Conservation (phyloP, 78 protist genomes). For the Cyanophora paradoxa region DNA sequence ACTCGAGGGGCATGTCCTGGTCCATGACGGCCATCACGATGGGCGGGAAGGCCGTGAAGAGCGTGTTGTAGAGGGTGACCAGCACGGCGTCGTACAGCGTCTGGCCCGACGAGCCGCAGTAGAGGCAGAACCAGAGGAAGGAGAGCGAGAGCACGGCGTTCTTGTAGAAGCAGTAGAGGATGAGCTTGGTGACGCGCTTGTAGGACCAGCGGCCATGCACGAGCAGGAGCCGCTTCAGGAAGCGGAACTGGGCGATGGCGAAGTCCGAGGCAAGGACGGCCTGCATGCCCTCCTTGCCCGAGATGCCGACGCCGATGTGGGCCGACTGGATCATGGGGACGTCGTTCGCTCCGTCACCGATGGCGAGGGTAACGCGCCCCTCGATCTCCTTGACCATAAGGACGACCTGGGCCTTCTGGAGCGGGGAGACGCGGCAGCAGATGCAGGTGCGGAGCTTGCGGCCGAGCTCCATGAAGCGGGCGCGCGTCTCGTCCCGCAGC, state of each 20-base stretch:
- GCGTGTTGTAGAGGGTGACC: constrained; percentile 25
- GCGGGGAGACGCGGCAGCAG: constrained; percentile 87
- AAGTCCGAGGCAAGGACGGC: constrained; percentile 57
- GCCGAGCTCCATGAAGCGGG: too few species aligned
- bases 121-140: constrained; percentile 22
- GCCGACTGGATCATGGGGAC: constrained; percentile 73
- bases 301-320: constrained; percentile 57
- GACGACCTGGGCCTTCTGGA: constrained; percentile 81
- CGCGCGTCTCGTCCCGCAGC: too few species aligned
- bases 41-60: constrained; percentile 47
- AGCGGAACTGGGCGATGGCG: constrained; percentile 52
- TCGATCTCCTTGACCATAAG: neutral
- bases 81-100: constrained; percentile 40
- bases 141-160: constrained; percentile 15
- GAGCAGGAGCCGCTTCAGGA: constrained; percentile 41
- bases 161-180: constrained; percentile 57
- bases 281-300: constrained; percentile 63
- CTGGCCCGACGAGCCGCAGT: constrained; percentile 35
- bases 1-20: constrained; percentile 18
- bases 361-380: constrained; percentile 35
- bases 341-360: constrained; percentile 89
- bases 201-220: constrained; percentile 85
- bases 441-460: too few species aligned
- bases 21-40: constrained; percentile 61
- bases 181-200: constrained; percentile 63